Conservation (phyloP, 805 yeast species). For the Tetrapisispora taiwanensis region DNA sequence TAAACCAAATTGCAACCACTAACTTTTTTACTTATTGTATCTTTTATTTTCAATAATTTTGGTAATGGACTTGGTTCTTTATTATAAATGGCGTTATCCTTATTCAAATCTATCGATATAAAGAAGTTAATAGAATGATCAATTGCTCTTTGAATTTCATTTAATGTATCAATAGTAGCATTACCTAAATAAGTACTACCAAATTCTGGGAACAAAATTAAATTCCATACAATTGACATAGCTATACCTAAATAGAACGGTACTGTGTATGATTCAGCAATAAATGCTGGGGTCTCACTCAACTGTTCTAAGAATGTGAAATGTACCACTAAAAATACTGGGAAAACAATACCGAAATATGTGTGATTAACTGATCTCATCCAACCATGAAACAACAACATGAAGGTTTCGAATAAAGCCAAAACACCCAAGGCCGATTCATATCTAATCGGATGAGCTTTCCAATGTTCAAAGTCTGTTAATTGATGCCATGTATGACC, state of each 20-base stretch:
- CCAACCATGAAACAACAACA: slow-evolving; percentile 42
- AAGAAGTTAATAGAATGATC: slow-evolving; percentile 34
- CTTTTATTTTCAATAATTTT: slow-evolving; percentile 28
- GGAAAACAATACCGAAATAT: slow-evolving; percentile 38
- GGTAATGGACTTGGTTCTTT: slow-evolving; percentile 24
- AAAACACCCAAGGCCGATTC: slow-evolving; percentile 35
- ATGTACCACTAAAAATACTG: slow-evolving; percentile 41
- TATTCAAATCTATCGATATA: slow-evolving; percentile 17
- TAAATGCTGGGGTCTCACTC: slow-evolving; percentile 21
- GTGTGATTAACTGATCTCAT: slow-evolving; percentile 38
- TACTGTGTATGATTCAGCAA: slow-evolving; percentile 31
- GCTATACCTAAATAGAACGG: slow-evolving; percentile 41
- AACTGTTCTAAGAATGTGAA: slow-evolving; percentile 36
- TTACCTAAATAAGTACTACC: slow-evolving; percentile 42
- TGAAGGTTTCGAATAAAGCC: slow-evolving; percentile 36
- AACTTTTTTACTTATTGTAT: slow-evolving; percentile 27
- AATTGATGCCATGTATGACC: slow-evolving; percentile 21
- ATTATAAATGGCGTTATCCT: slow-evolving; percentile 9
- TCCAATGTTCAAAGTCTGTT: slow-evolving; percentile 27
- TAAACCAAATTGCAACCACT: slow-evolving; percentile 31
- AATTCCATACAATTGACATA: slow-evolving; percentile 34
- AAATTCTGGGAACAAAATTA: slow-evolving; percentile 40
- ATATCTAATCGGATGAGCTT: slow-evolving; percentile 24
- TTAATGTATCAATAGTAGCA: slow-evolving; percentile 32
- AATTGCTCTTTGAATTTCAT: slow-evolving; percentile 33